Evolutionary conservation across 768 basidiomycete species (phyloP), one percentile per base, ranked within the genome.

Genomic region (Erythrobasidium yunnanense): DNA sequence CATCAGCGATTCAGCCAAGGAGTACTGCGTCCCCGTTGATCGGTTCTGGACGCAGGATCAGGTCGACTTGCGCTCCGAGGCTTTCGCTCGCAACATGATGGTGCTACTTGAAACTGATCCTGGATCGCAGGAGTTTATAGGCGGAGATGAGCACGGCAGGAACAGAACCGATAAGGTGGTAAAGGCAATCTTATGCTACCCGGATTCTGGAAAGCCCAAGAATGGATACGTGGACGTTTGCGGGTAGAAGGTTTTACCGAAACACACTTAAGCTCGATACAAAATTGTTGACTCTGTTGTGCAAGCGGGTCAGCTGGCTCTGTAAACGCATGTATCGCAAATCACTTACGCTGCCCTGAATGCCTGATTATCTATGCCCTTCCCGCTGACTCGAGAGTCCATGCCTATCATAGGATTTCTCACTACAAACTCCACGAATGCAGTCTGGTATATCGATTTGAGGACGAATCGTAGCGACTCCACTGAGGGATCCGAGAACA

Each of bases 371-470:
- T 96, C 93, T 54, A 97, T 83, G 23, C 93, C 93, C 51, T 83
- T 81, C 69, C 84, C 84, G 71, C 80, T 79, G 5, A n/a, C 35
- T 11, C 55, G 33, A 13, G 88, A 89, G 75, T 95, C 87, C 83
- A 90, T 86, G 51, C 79, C 80, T 2, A 87, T 81, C 32, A 96
- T 80, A 2, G 93, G 93, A 73, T 97, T 96, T 57, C 90, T 83
- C 49, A 92, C 90, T 30, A 95, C 90, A 74, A 85, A 89, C 76
- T 95, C 90, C 46, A 95, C 76, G 78, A 96, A 97, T 0, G 91
- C 90, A 1, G 90, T 90, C n/a, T 82, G 81, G 76, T 96, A 92
- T 70, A 96, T 83, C 65, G 89, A 87, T n/a, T 87, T 84, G 38
- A 96, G 78, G 47, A 67, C 8, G 67, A 55, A 57, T 32, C 54